Evolutionary conservation across 148 eudicot genomes (phyloP), one percentile per base, ranked within the genome.

Genomic region (Cornus suecica): DNA sequence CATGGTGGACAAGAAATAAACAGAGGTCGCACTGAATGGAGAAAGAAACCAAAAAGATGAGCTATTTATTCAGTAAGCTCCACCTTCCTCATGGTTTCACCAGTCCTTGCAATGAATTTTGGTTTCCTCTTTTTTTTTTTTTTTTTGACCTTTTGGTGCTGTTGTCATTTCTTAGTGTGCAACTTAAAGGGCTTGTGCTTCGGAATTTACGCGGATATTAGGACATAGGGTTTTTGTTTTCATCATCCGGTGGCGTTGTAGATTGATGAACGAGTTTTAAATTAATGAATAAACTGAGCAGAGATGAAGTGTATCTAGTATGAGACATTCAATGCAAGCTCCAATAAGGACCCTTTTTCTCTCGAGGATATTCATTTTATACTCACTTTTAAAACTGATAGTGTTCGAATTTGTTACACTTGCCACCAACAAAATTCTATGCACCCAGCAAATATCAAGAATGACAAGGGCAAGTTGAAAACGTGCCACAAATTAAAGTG

Each of bases 21-120:
- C 76, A 83, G 94, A 66, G 93, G 92, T 4, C 91, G 93, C 45
- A 90, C 98, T 15, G 94, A 85, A 79, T 94, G 98, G 98, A 88
- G 92, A 76, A 89, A 82, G 84, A 94, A 92, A 79, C 80, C 86
- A 28, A 73, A 71, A 66, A 89, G 86, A 83, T 77, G 69, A 77
- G 75, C 74, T 66, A 10, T 10, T 30, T 41, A 65, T 45, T 42
- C 64, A 13, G 63, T 29, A n/a, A 65, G 28, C 18, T 45, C 23
- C 42, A 16, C 10, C 41, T 42, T 27, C 22, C 22, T 4, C 28
- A 54, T 74, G 13, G 28, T 28, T 61, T 16, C 41, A 5, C 60
- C 29, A 56, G 3, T 3, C 42, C 9, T 37, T 37, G 9, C 42
- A 5, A 37, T 37, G 42, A 37, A 10, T 37, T 37, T 37, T 37